Base-by-base conservation (phyloP, 164 flowering plant genomes). In the Tetrastigma voinierianum region DNA sequence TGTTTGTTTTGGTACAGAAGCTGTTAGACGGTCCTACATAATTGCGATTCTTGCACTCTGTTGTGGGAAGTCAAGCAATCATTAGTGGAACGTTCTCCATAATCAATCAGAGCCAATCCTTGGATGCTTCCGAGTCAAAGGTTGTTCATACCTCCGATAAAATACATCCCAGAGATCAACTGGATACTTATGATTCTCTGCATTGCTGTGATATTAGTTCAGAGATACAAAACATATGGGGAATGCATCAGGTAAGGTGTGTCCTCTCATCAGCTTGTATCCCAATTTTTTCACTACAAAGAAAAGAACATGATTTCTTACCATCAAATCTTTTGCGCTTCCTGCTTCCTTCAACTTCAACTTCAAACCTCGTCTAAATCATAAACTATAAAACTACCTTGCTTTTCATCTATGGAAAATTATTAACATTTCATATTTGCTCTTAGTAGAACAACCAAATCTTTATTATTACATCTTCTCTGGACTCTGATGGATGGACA, bases 61-160 rank as follows among this genome's bases (percentile, higher is more conserved):
- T 93, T 45, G 98, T 93, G 49, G 98, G 98, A 69, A 90, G 98
- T 80, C 98, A 93, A 78, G 98, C 98, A 21, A 93, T 93, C 67
- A 93, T 93, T 79, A 93, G 98, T 32, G 98, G 98, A 43, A 90
- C 98, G n/a, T 93, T 93, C 84, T 93, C 98, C 46, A 93, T 93
- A 66, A 93, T 93, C 68, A 93, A 90, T 81, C 98, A 93, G 81
- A 93, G 98, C 81, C 98, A 93, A 64, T 88, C 98, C 87, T 93
- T 9, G 89, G 98, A 52, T 93, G 98, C 80, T 93, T 93, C 73
- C 97, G 91, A 76, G 98, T 93, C 64, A n/a, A 93, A 93, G 80
- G 95, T 93, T 61, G 81, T 93, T 67, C 98, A 93, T 63, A 90
- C 98, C 9, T 87, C 93, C 54, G 96, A 90, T 57, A 88, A 89